Conservation (phyloP, 164 flowering plant genomes). For the Malania oleifera region DNA sequence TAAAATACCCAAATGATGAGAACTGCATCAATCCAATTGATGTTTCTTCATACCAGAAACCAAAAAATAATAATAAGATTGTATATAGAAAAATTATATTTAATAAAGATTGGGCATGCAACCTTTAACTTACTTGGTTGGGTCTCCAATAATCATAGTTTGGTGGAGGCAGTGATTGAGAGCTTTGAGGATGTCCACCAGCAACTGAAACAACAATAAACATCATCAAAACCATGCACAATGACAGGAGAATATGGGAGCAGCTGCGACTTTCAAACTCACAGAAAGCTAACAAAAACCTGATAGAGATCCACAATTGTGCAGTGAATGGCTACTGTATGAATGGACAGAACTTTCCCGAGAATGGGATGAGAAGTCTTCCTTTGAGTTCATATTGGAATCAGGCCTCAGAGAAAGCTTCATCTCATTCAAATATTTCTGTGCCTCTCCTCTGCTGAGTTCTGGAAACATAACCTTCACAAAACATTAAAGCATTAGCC, state of each 20-base stretch:
- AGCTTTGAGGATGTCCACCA: constrained; percentile 18
- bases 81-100: no score
- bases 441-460: constrained; percentile 36
- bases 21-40: no score
- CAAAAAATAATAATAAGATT: background rate
- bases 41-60: no score
- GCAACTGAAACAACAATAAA: constrained; percentile 18
- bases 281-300: constrained; percentile 19
- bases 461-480: constrained; percentile 47
- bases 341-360: constrained; percentile 23
- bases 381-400: constrained; percentile 13
- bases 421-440: constrained; percentile 52
- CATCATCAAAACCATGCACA: constrained; percentile 9
- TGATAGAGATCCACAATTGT: constrained; percentile 17
- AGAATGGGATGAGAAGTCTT: constrained; percentile 18
- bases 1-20: no score
- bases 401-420: constrained; percentile 28
- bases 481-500: constrained; percentile 4
- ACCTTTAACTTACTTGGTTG: constrained; percentile 20
- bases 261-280: background rate
- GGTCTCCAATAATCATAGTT: constrained; percentile 13
- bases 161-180: constrained; percentile 13
- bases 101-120: background rate
- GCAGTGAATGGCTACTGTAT: constrained; percentile 15
- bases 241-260: background rate